Evolutionary conservation across 495 filamentous ascomycete species (phyloP).

Genomic region (Podospora conica): DNA sequence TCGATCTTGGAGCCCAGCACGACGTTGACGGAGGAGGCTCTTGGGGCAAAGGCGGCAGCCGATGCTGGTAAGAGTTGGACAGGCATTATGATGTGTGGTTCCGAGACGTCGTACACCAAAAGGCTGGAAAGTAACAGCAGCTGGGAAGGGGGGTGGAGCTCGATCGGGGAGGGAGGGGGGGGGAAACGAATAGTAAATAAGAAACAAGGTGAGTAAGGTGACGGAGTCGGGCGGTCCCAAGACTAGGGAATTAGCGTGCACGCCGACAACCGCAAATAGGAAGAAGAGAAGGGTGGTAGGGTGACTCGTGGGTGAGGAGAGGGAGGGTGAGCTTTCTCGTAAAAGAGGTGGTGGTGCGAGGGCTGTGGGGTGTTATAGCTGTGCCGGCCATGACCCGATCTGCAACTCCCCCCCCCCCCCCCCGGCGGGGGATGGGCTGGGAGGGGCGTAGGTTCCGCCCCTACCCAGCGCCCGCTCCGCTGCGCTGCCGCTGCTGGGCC

Average conservation of each 20-base stretch:
- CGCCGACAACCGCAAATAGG: constrained; percentile 46
- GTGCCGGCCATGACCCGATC: constrained; percentile 19
- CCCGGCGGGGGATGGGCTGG: background rate
- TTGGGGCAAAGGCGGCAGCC: constrained; percentile 91
- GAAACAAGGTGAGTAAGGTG: constrained; percentile 44
- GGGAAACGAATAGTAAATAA: constrained; percentile 50
- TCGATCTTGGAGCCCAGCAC: constrained; percentile 92
- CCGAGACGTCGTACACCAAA: constrained; percentile 17
- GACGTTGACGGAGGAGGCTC: constrained; percentile 84
- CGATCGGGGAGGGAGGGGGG: constrained; percentile 15
- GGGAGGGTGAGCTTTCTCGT: constrained; percentile 44
- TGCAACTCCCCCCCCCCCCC: too few species aligned
- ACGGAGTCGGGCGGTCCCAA: constrained; percentile 50
- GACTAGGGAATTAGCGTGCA: constrained; percentile 53
- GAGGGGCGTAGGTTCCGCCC: background rate
- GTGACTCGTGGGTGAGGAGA: constrained; percentile 42
- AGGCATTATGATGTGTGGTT: constrained; percentile 61
- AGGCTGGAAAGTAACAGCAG: constrained; percentile 12
- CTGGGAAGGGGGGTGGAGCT: constrained; percentile 46
- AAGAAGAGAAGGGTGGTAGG: constrained; percentile 46
- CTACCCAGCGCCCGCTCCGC: background rate
- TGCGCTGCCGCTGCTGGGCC: background rate
- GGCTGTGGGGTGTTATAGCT: constrained; percentile 38
- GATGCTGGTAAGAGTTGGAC: constrained; percentile 88
- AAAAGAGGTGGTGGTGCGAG: constrained; percentile 31